Conservation (phyloP, 768 basidiomycete species). For the Russula brevipes region DNA sequence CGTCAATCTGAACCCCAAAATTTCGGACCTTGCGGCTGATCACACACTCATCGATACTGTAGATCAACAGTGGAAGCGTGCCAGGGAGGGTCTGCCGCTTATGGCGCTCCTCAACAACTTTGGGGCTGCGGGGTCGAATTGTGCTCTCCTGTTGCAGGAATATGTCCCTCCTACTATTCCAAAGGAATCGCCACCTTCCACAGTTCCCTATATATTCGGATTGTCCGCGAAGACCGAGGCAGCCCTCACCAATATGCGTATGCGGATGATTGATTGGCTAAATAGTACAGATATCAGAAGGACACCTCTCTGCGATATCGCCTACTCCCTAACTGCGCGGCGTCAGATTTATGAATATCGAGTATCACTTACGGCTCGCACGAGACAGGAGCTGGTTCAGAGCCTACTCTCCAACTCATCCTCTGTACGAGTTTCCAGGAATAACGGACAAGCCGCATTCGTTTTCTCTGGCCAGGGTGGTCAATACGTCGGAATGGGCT, state of each 20-base stretch:
- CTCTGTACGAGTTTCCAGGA: conserved; percentile 33
- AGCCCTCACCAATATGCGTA: conserved; percentile 46
- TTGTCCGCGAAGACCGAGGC: conserved; percentile 54
- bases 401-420: conserved; percentile 37
- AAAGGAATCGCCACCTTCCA: neutral
- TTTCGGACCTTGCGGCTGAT: conserved; percentile 45
- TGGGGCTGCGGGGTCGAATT: conserved; percentile 70
- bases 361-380: conserved; percentile 43
- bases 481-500: conserved; percentile 63
- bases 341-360: conserved; percentile 52
- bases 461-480: conserved; percentile 73
- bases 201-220: conserved; percentile 43
- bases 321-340: conserved; percentile 65
- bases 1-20: conserved; percentile 49
- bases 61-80: conserved; percentile 41
- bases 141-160: conserved; percentile 58
- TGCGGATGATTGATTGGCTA: conserved; percentile 47
- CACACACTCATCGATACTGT: conserved; percentile 44
- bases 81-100: conserved; percentile 35
- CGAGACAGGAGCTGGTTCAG: conserved; percentile 42
- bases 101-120: conserved; percentile 68
- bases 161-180: conserved; percentile 9
- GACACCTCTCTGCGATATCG: conserved; percentile 44
- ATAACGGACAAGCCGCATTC: conserved; percentile 43
- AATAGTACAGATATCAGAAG: conserved; percentile 28